Base-by-base conservation (phyloP, 2,329 filamentous ascomycete species). In the Monosporascus sp. region DNA sequence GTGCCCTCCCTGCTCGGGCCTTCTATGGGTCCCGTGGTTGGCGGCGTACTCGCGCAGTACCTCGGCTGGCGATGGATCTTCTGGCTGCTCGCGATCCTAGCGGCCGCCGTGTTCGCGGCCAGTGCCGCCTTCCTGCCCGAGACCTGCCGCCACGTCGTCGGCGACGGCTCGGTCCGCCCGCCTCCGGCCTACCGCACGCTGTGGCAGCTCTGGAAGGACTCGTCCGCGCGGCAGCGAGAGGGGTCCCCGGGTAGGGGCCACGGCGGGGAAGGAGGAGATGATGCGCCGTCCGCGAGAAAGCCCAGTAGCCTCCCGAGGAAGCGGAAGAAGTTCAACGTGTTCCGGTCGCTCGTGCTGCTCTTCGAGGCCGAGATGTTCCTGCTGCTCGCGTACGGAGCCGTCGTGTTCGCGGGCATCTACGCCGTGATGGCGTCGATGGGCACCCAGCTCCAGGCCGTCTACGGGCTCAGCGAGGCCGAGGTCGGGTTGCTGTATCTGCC, bases 11-110 rank as follows among this genome's bases (percentile, higher is more conserved):
- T 80, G 0, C 58, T 84, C 5, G 72, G 65, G 0, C 68, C 69
- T 2, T 62, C 69, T 0, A 37, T 73, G 3, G 70, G 76, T 0
- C 80, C 81, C 0, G 71, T 82, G 6, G 66, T 82, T 7, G 79
- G 80, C 4, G 80, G 79, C 2, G 55, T 81, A 1, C 64, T 84
- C n/a, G 68, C 70, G 4, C 71, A 79, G 49, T 78, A 72, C 51
- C 66, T 77, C 0, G 77, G 77, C 3, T 82, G 79, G 78, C 67
- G 73, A 22, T 72, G 70, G 53, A 74, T 80, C 24, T 82, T 82
- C 61, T 81, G 78, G 77, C 74, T 80, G 47, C 61, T 82, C 14
- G 66, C 74, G 0, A 78, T 81, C 31, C 44, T 63, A 0, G 53
- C 59, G 17, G 61, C 57, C 0, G 62, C 66, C 7, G 70, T 74